These are phyloP conservation scores for Cicer cuneatum DNA, from an alignment of 306 rosid genomes.

Conservation along the genomic window DNA sequence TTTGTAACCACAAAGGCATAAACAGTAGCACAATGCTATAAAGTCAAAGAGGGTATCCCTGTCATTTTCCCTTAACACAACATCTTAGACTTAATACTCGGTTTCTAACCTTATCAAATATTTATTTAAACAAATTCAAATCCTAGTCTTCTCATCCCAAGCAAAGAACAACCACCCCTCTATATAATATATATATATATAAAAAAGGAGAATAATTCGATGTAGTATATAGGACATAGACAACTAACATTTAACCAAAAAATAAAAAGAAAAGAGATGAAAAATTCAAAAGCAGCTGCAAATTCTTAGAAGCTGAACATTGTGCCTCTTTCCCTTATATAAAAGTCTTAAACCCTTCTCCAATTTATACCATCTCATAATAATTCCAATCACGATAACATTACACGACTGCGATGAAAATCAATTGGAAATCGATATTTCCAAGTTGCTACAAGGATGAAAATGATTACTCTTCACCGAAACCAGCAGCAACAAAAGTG, in stretches of 20 bases:
- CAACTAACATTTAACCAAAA: constrained; percentile 28
- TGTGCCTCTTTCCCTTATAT: constrained; percentile 25
- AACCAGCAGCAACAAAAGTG: constrained; percentile 58
- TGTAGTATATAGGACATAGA: constrained; percentile 18
- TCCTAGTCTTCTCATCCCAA: constrained; percentile 31
- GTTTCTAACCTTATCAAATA: constrained; percentile 37
- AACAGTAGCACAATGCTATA: constrained; percentile 33
- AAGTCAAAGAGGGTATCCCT: constrained; percentile 61
- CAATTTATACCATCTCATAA: constrained; percentile 2
- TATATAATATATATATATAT: background rate
- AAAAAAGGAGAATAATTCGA: constrained; percentile 19
- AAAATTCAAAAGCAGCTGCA: constrained; percentile 43
- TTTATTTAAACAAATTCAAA: background rate
- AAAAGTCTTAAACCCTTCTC: constrained; percentile 36
- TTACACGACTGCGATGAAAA: constrained; percentile 46
- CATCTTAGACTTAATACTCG: constrained; percentile 51
- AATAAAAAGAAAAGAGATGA: background rate
- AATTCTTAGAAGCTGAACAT: constrained; percentile 31
- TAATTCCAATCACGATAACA: background rate
- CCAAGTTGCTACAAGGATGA: constrained; percentile 61
- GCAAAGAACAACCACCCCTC: constrained; percentile 45
- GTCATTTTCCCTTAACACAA: constrained; percentile 51
- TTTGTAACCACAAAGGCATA: background rate
- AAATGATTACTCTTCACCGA: constrained; percentile 41
- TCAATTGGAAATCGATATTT: constrained; percentile 57